These are phyloP conservation scores for Oenanthe sinensis DNA, from an alignment of 129 eudicot species.

Conservation along the genomic window DNA sequence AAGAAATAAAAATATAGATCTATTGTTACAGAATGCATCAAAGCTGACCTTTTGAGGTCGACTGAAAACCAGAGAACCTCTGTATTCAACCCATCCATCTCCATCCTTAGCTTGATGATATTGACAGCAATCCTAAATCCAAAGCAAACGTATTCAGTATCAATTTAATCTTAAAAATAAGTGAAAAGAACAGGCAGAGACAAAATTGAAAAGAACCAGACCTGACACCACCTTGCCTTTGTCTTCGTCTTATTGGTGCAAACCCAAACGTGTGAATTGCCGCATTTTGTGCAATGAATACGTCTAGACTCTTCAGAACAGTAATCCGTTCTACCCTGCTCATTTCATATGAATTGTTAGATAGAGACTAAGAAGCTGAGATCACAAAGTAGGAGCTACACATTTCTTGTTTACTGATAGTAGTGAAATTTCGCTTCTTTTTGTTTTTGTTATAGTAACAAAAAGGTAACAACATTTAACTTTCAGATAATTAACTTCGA, in stretches of 20 bases:
- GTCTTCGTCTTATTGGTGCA: slow-evolving; percentile 85
- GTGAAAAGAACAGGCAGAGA: not conserved
- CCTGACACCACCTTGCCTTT: slow-evolving; percentile 99
- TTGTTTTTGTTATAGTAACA: too few species aligned
- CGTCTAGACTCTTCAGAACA: slow-evolving; percentile 91
- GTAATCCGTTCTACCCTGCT: slow-evolving; percentile 51
- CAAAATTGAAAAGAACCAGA: slow-evolving; percentile 10
- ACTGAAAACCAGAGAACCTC: slow-evolving; percentile 74
- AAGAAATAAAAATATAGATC: not conserved
- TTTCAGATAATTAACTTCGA: too few species aligned
- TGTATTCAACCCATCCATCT: slow-evolving; percentile 99
- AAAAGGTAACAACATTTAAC: too few species aligned
- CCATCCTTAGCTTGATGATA: slow-evolving; percentile 99
- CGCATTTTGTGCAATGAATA: slow-evolving; percentile 98
- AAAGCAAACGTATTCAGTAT: not conserved
- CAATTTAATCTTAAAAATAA: not conserved
- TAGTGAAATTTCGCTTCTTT: too few species aligned
- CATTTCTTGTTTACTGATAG: too few species aligned
- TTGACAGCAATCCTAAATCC: slow-evolving; percentile 86
- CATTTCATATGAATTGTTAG: slow-evolving; percentile 1
- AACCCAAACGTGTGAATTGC: slow-evolving; percentile 88
- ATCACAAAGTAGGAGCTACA: too few species aligned
- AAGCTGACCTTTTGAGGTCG: slow-evolving; percentile 68
- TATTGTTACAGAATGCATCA: not conserved
- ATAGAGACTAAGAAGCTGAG: not conserved